Evolutionary conservation across 441 rosid species (phyloP), one percentile per base, ranked within the genome.

Genomic region (Jatropha multifida): DNA sequence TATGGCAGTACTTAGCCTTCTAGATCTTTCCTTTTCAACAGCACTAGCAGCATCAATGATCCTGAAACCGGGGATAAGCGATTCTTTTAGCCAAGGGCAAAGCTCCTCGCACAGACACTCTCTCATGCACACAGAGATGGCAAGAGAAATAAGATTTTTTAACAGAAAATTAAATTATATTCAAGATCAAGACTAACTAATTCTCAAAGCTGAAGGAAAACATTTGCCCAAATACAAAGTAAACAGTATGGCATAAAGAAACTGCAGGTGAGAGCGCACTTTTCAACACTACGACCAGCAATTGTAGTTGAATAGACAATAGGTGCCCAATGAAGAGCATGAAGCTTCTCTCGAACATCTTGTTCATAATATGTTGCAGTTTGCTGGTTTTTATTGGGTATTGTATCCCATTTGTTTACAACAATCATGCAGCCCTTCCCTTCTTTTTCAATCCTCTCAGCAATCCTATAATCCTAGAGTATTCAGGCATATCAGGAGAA

Each of bases 381-480:
- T 81, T 91, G 85, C 85, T 90, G 96, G 85, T 88, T 93, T 82
- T 93, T 94, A 84, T 92, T 91, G 13, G 97, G 97, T 82, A 94
- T 88, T 38, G 97, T 94, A 79, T 94, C 97, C 99, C 97, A 92
- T 85, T 93, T 94, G 87, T 94, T 94, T 15, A 94, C 97, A 72
- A 94, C 99, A 58, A 94, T 87, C 65, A 91, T 83, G 81, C 99
- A 94, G 72, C 97, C 99, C 81, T 93, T 94, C 69, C 97, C 99
- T 87, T 91, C 99, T 81, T 83, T 84, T 78, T 91, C 97, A 68
- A 94, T 94, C 86, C 96, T 93, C 81, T 93, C 99, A 74, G 99
- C 97, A 82, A 93, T 92, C 85, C 78, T 89, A 85, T 54, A 85
- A 83, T 93, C 99, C 99, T 93, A 76, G 51, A 74, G 69, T 77